Conservation (phyloP, 495 filamentous ascomycete genomes). For the Rhypophila decipiens region DNA sequence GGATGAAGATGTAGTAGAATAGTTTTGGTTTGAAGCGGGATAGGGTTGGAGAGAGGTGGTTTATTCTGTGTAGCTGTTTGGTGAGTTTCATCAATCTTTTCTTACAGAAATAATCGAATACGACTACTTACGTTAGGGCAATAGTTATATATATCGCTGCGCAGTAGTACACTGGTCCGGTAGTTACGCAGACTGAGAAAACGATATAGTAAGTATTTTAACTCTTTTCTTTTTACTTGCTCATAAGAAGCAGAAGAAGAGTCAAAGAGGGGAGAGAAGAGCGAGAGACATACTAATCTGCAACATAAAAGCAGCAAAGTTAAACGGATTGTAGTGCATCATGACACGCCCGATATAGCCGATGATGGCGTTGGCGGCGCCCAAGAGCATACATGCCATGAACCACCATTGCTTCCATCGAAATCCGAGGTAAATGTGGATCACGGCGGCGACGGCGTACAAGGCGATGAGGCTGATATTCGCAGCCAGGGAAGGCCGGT, state of each 20-base stretch:
- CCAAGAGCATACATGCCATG: slow-evolving; percentile 23
- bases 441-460: slow-evolving; percentile 4
- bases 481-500: slow-evolving; percentile 16
- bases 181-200: slow-evolving; percentile 39
- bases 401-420: slow-evolving; percentile 27
- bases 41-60: slow-evolving; percentile 32
- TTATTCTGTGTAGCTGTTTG: slow-evolving; percentile 32
- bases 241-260: not conserved
- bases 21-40: slow-evolving; percentile 42
- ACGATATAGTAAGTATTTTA: not conserved
- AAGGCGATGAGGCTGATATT: slow-evolving; percentile 17
- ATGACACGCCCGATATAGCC: slow-evolving; percentile 40
- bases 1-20: slow-evolving; percentile 50
- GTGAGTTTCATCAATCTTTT: not conserved
- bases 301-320: slow-evolving; percentile 33
- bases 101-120: too few species aligned
- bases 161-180: slow-evolving; percentile 45
- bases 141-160: slow-evolving; percentile 50
- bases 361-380: slow-evolving; percentile 26
- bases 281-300: slow-evolving; percentile 30
- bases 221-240: not conserved
- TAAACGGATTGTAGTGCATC: slow-evolving; percentile 36
- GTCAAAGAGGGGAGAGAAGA: not conserved
- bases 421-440: slow-evolving; percentile 23
- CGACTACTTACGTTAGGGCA: slow-evolving; percentile 23